Evolutionary conservation across 345 rosid genomes (phyloP), one percentile per base, ranked within the genome.

Genomic region (Citrus medica): DNA sequence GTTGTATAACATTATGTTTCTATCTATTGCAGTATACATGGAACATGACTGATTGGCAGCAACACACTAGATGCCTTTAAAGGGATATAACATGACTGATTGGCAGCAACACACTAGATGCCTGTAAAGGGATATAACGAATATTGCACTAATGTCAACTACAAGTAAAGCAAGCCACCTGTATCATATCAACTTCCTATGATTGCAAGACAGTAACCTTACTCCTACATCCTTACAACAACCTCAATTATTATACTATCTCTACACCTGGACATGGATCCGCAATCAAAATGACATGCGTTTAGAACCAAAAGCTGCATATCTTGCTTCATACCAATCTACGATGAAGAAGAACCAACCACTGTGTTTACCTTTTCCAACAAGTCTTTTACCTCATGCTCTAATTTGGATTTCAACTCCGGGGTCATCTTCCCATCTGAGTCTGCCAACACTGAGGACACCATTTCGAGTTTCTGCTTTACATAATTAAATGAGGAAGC

Each of bases 381-480:
- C 7, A 90, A 70, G 30, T 75, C 83, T 73, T 82, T 87, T 9
- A 92, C 79, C 79, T 87, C 90, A 2, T 70, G 79, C 79, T 85
- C 83, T 58, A 90, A 64, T 55, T 61, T 81, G 79, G 92, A 83
- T 71, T 85, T 92, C 69, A 87, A 32, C 58, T 79, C 85, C 4
- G 82, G 79, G 12, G 87, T 81, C 74, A 91, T 82, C 32, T 82
- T 83, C 17, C 85, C 93, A 1, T 71, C 85, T 9, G 90, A 83
- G 24, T 55, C 79, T 77, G 84, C 84, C 67, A 92, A 77, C 86
- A 87, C 78, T 3, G 84, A 78, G 9, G 73, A 55, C 79, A 90
- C 76, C 53, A 22, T 63, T 83, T 85, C 87, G 9, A 90, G 96
- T 76, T 83, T 90, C 81, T 78, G 77, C 83, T 75, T 90, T 19